Evolutionary conservation across 371 early-diverging fungal genomes (phyloP), one percentile per base, ranked within the genome.

Genomic region (Mortierella sp.): DNA sequence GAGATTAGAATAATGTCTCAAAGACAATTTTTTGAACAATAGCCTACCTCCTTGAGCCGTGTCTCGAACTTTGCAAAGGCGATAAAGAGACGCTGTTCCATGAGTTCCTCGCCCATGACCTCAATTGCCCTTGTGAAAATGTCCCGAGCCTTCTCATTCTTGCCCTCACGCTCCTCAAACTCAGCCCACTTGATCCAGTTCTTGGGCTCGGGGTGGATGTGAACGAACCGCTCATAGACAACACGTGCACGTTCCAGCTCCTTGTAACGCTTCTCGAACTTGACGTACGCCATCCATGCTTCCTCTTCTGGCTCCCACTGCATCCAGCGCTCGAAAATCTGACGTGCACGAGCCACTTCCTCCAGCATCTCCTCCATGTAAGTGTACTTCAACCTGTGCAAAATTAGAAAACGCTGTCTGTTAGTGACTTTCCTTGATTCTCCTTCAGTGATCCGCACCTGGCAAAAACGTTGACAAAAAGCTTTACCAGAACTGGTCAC

Each of bases 291-390:
- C 87, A 90, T 89, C 98, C 98, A 99, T 0, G 98, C 98, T 16
- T 93, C 93, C 80, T 96, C 97, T 61, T 93, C 90, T 4, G 99
- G 98, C 80, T 98, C 97, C 99, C 99, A 99, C 75, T 95, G 93
- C 97, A 99, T 98, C 99, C 99, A 99, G 57, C 99, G 94, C 75
- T 98, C 98, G 91, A 98, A 99, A 28, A 99, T 95, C 72, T 95
- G 95, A 34, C 99, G 91, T 9, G 97, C 97, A 8, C 97, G 96
- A 4, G 94, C 91, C 0, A 97, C 92, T 76, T 99, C 97, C 55
- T 96, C 98, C 84, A 99, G 87, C 84, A 95, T 91, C 83, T 99
- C 99, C 83, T 99, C 99, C 98, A 99, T 98, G 83, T 97, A 96
- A 8, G 97, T 94, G 89, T 98, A 99, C 82, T 98, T 97, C 92